Conservation (phyloP, 2,329 filamentous ascomycete species). For the Fusarium incarnatum region DNA sequence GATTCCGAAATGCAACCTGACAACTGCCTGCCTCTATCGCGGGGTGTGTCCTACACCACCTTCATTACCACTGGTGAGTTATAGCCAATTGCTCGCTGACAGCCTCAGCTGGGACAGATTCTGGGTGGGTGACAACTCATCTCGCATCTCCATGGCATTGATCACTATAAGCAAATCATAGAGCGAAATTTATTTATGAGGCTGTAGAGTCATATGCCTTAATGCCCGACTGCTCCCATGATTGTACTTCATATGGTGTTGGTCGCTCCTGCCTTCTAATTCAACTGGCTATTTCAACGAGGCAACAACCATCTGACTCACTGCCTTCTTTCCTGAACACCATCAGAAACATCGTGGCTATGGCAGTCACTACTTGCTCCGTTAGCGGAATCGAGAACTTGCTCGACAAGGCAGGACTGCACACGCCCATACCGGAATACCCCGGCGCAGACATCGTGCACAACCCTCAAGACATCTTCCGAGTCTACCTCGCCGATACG, state of each 20-base stretch:
- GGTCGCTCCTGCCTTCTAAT: background rate
- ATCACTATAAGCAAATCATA: conserved; percentile 4
- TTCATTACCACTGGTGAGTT: background rate
- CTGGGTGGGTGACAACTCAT: conserved; percentile 19
- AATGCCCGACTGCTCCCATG: conserved; percentile 1
- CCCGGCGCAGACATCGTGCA: conserved; percentile 40
- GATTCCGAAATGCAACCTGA: background rate
- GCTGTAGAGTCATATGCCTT: background rate
- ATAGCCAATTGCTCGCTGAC: conserved; percentile 2
- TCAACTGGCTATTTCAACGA: background rate
- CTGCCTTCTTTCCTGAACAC: background rate
- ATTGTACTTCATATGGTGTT: background rate
- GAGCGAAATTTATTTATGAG: background rate
- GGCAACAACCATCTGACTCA: background rate
- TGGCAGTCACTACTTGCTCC: conserved; percentile 43
- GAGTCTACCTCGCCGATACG: conserved; percentile 41
- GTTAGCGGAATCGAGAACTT: conserved; percentile 35
- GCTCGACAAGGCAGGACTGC: conserved; percentile 38
- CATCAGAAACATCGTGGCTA: conserved; percentile 24
- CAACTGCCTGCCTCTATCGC: background rate
- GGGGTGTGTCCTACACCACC: background rate
- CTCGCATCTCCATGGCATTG: conserved; percentile 7
- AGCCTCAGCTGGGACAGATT: background rate
- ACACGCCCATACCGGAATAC: conserved; percentile 40
- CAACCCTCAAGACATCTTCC: conserved; percentile 46